These are phyloP conservation scores for Phialophora chinensis DNA, from an alignment of 2,329 filamentous ascomycete species.

Conservation along the genomic window DNA sequence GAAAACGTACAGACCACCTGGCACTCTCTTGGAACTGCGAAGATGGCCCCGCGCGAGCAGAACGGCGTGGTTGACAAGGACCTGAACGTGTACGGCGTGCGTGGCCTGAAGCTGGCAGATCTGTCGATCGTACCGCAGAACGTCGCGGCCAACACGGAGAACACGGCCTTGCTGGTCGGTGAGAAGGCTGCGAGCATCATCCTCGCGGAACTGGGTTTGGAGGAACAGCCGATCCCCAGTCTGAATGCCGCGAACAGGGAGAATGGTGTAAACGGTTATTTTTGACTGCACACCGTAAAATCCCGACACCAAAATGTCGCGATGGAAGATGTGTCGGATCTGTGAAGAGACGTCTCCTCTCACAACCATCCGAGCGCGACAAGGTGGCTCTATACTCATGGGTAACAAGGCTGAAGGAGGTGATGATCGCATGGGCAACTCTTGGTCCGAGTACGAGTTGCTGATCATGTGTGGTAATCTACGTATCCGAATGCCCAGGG, in stretches of 20 bases:
- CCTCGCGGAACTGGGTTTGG: neutral
- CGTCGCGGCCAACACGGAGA: slow-evolving; percentile 1
- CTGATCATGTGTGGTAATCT: no score
- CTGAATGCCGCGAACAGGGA: neutral
- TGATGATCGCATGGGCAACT: neutral
- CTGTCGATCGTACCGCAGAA: neutral
- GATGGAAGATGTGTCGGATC: no score
- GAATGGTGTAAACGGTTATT: neutral
- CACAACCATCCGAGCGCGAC: no score
- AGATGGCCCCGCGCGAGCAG: neutral
- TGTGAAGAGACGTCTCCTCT: no score
- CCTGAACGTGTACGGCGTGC: slow-evolving; percentile 5
- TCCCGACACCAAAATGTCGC: neutral
- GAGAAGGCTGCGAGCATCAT: slow-evolving; percentile 8
- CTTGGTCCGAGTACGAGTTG: neutral
- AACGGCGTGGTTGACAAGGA: neutral
- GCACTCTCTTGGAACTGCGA: slow-evolving; percentile 41
- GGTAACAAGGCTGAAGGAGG: neutral
- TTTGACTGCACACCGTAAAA: neutral
- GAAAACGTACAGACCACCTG: slow-evolving; percentile 26
- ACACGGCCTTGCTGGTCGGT: neutral
- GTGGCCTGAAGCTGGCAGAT: neutral
- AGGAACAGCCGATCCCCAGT: neutral
- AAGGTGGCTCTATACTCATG: neutral
- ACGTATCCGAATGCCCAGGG: no score